A percentile compares a stretch with the other conserved stretches of the same genome.
Evolutionary conservation across 768 basidiomycete species (phyloP).

Genomic region (Brasilioporus rufonigricans): DNA sequence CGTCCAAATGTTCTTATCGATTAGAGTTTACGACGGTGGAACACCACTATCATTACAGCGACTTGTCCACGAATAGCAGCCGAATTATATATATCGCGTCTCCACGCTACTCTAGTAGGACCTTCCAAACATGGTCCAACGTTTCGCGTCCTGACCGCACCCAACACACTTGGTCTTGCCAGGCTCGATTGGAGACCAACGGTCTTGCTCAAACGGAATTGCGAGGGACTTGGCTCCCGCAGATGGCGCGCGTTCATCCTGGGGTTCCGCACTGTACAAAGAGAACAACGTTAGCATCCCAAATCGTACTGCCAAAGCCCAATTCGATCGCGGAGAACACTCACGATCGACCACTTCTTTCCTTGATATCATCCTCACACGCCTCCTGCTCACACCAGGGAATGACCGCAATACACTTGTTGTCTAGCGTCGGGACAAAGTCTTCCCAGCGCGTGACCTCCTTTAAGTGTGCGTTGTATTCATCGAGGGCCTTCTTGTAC

Average conservation of each 20-base stretch:
- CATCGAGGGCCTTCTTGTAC: slow-evolving; percentile 73
- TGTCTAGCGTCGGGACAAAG: slow-evolving; percentile 86
- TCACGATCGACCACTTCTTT: slow-evolving; percentile 82
- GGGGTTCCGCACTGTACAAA: slow-evolving; percentile 66
- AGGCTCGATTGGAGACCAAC: slow-evolving; percentile 74
- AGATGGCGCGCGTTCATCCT: slow-evolving; percentile 93
- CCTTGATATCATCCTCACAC: slow-evolving; percentile 99
- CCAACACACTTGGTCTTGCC: slow-evolving; percentile 89
- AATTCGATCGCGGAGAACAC: slow-evolving; percentile 2
- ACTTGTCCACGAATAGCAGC: background rate
- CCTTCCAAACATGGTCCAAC: slow-evolving; percentile 93
- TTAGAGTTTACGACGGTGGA: no score
- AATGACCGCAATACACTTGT: slow-evolving; percentile 81
- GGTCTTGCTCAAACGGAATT: slow-evolving; percentile 92
- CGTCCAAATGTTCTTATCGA: no score
- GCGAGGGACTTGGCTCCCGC: slow-evolving; percentile 96
- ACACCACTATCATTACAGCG: no score
- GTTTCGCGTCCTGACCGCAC: slow-evolving; percentile 85
- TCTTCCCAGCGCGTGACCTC: slow-evolving; percentile 87
- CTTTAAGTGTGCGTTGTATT: slow-evolving; percentile 69
- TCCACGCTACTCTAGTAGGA: slow-evolving; percentile 39
- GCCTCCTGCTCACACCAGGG: slow-evolving; percentile 95
- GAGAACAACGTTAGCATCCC: background rate
- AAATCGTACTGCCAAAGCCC: no score
- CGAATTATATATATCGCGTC: background rate